Evolutionary conservation across 257 asterid species (phyloP), one percentile per base, ranked within the genome.

Genomic region (Nicotiana tomentosiformis): DNA sequence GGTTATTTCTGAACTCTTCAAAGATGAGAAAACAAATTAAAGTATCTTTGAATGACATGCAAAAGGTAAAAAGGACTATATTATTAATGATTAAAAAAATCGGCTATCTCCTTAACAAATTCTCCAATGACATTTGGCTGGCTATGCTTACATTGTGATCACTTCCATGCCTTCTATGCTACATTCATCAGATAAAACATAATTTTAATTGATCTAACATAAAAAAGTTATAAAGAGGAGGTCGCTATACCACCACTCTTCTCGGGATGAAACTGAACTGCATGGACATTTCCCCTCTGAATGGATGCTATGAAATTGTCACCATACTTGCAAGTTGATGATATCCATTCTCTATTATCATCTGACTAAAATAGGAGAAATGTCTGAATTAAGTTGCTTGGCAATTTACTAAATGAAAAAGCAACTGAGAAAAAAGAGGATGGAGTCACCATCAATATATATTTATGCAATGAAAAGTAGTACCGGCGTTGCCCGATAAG

Each of bases 231-330:
- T n/a, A 43, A 33, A 58, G 51, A 66, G 17, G 39, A 61, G 69
- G 68, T 79, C 29, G 39, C 72, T 90, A 70, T 81, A 94, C 99
- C 98, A 77, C 98, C 99, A 90, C 98, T 96, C 91, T 94, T 96
- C 89, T 96, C 99, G 2, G 99, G 99, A 85, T 96, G 99, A 86
- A 96, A 96, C 87, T 96, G 99, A 76, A 94, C 99, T 20, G 98
- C 99, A 20, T 94, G 95, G 64, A 94, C 97, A 84, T 94, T 94
- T 88, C 99, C 99, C 86, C 89, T 87, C 86, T 92, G 89, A 81
- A 96, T 85, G 64, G 99, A 94, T 79, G 99, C 95, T 84, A 96
- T 90, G 81, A 96, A 96, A 74, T 88, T 83, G 82, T 84, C 92
- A 12, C 97, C 98, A 74, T 96, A 96, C 82, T 90, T 88, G 91